These are phyloP conservation scores for Solanum etuberosum DNA, from an alignment of 257 asterid species.

Conservation along the genomic window DNA sequence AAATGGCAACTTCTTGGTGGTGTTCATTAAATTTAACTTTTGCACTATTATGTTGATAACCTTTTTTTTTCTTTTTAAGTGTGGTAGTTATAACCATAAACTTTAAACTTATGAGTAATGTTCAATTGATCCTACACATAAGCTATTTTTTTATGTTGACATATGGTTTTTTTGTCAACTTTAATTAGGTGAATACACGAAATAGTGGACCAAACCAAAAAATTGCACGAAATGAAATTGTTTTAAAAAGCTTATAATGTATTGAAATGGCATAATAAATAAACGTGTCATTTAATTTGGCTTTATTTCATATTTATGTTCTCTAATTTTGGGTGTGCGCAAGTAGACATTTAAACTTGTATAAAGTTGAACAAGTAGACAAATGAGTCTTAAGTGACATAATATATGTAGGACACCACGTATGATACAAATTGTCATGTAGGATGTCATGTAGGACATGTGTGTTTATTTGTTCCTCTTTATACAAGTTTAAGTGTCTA, in stretches of 20 bases:
- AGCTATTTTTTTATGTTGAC: not conserved
- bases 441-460: too few relatives aligned
- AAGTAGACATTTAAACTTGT: too few relatives aligned
- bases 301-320: too few relatives aligned
- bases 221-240: not conserved
- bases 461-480: too few relatives aligned
- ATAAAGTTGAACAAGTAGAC: not conserved
- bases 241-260: not conserved
- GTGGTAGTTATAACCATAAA: not conserved
- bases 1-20: not conserved
- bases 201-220: not conserved
- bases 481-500: too few relatives aligned
- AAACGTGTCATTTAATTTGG: not conserved
- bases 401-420: too few relatives aligned
- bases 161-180: not conserved
- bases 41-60: not conserved
- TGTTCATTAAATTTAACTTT: not conserved
- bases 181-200: not conserved
- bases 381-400: not conserved
- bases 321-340: fast-evolving
- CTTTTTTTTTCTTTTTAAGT: not conserved
- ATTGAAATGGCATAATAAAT: not conserved
- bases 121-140: not conserved
- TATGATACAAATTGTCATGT: too few relatives aligned
- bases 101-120: not conserved